These are phyloP conservation scores for Salinomyces thailandicus DNA, from an alignment of 2,329 filamentous ascomycete genomes.

Conservation along the genomic window DNA sequence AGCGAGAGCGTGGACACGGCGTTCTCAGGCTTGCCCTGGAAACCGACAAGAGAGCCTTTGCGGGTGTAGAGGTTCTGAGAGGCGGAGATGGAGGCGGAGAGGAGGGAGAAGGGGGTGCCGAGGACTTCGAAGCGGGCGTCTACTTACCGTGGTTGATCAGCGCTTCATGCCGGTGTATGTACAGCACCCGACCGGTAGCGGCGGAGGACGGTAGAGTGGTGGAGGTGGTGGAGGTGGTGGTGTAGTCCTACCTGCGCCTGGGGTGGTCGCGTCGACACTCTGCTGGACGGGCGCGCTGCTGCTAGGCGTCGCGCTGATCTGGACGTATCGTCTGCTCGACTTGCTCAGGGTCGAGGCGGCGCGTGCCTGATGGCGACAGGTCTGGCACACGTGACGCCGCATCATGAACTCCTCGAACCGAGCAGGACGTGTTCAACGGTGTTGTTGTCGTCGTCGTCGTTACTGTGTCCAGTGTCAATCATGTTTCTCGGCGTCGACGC, in stretches of 20 bases:
- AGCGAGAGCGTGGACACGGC: constrained; percentile 81
- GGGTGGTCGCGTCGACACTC: constrained; percentile 22
- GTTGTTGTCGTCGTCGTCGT: no score
- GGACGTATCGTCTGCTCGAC: constrained; percentile 28
- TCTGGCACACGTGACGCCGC: constrained; percentile 18
- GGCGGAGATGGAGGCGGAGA: constrained; percentile 84
- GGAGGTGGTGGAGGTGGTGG: constrained; percentile 3
- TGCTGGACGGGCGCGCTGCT: constrained; percentile 28
- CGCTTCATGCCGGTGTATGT: constrained; percentile 1
- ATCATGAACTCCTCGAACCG: no score
- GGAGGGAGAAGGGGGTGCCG: constrained; percentile 81
- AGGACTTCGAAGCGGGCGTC: constrained; percentile 93
- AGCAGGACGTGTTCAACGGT: no score
- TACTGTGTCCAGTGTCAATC: no score
- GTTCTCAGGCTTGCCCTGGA: constrained; percentile 85
- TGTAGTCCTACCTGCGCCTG: constrained; percentile 8
- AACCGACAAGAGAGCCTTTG: constrained; percentile 77
- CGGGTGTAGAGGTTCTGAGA: constrained; percentile 90
- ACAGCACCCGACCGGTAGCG: no score
- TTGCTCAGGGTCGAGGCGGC: constrained; percentile 4
- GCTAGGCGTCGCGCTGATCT: constrained; percentile 36
- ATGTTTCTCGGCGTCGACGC: no score
- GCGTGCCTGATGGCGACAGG: constrained; percentile 15
- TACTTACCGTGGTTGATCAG: constrained; percentile 29
- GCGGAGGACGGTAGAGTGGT: no score